Percentiles rank a stretch among this genome's conserved stretches.
Conservation (phyloP, 129 eudicot genomes). For the Tagetes patula region DNA sequence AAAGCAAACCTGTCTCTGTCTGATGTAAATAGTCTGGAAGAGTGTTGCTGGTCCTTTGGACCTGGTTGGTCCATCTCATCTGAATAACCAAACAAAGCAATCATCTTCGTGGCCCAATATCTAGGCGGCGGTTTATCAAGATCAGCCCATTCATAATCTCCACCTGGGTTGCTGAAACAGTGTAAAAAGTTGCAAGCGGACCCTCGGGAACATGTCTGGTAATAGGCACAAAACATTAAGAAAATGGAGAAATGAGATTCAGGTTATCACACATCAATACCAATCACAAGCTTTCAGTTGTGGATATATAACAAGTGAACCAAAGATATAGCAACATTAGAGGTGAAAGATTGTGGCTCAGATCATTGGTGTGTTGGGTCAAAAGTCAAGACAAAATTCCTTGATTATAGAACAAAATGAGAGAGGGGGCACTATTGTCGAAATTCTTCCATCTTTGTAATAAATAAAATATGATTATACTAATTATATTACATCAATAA, state of each 20-base stretch:
- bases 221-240: slow-evolving; percentile 16
- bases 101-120: slow-evolving; percentile 75
- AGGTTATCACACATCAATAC: slow-evolving; percentile 13
- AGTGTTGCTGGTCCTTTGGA: slow-evolving; percentile 33
- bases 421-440: not conserved
- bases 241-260: not conserved
- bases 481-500: not conserved
- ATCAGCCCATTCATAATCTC: slow-evolving; percentile 99
- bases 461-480: not conserved
- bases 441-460: not conserved
- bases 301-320: not conserved
- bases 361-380: not conserved
- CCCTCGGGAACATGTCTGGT: slow-evolving; percentile 87
- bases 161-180: slow-evolving; percentile 94
- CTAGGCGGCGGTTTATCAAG: slow-evolving; percentile 88
- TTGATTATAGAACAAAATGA: not conserved
- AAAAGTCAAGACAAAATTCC: not conserved
- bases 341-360: not conserved
- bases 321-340: not conserved
- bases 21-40: slow-evolving; percentile 36
- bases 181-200: slow-evolving; percentile 89
- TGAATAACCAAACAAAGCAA: slow-evolving; percentile 79
- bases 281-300: slow-evolving; percentile 1
- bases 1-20: slow-evolving; percentile 55
- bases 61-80: slow-evolving; percentile 43